Conservation (phyloP, 441 rosid species). For the Populus hybrid region DNA sequence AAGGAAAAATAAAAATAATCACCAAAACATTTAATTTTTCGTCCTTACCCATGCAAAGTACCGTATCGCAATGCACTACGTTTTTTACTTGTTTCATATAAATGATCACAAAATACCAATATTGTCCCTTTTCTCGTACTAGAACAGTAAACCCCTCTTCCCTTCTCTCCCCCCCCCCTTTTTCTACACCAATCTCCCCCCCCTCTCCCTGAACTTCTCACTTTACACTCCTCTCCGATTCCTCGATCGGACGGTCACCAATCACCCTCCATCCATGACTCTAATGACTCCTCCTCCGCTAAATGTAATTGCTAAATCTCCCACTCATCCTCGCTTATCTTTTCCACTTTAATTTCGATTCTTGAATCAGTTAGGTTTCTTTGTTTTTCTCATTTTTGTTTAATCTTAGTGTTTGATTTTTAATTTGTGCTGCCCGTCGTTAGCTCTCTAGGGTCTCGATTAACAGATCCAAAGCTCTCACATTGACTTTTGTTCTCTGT, state of each 20-base stretch:
- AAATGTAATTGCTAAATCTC: conserved; percentile 40
- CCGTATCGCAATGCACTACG: background rate
- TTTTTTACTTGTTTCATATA: background rate
- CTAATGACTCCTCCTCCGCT: conserved; percentile 69
- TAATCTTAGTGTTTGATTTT: background rate
- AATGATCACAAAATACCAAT: conserved; percentile 19
- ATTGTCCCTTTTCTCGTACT: conserved; percentile 18
- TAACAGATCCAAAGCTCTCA: conserved; percentile 34
- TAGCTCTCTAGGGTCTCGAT: conserved; percentile 34
- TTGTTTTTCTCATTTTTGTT: background rate
- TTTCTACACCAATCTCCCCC: background rate
- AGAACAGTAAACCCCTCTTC: background rate
- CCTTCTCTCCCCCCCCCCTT: background rate
- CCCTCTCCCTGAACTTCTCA: background rate
- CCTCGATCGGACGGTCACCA: conserved; percentile 30
- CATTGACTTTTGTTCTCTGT: conserved; percentile 21
- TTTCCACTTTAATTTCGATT: conserved; percentile 14
- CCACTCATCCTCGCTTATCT: conserved; percentile 4
- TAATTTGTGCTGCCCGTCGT: background rate
- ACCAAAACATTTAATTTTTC: no score
- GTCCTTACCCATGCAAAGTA: background rate
- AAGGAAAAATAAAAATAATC: background rate
- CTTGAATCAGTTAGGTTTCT: background rate
- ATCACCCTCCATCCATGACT: conserved; percentile 47
- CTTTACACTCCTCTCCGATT: conserved; percentile 23